Conservation (phyloP, 345 rosid genomes). For the Arabis hirsuta region DNA sequence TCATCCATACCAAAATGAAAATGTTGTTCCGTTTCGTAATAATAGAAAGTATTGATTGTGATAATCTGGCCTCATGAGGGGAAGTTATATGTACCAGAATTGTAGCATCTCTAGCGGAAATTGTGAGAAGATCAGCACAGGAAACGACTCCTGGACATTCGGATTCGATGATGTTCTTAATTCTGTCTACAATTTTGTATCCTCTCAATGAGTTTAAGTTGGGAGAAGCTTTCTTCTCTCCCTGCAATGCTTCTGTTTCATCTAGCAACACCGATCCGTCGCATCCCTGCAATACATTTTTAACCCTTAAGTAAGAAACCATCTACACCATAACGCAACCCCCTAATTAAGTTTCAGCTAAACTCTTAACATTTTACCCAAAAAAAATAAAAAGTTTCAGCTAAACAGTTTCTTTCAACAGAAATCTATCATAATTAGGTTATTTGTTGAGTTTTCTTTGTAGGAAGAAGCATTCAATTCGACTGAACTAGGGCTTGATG, state of each 20-base stretch:
- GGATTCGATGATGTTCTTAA: slow-evolving; percentile 87
- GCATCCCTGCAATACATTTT: slow-evolving; percentile 64
- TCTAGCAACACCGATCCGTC: slow-evolving; percentile 89
- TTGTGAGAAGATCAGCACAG: slow-evolving; percentile 87
- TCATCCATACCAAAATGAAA: background rate
- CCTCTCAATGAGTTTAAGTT: slow-evolving; percentile 66
- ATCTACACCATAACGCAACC: background rate
- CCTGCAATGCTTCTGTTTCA: slow-evolving; percentile 64
- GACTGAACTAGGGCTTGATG: background rate
- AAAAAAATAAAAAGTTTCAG: too few species aligned
- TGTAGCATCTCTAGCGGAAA: slow-evolving; percentile 90
- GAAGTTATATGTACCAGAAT: slow-evolving; percentile 59
- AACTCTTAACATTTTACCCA: too few species aligned
- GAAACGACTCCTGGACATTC: slow-evolving; percentile 92
- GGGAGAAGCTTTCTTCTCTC: slow-evolving; percentile 75
- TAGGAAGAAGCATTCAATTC: background rate
- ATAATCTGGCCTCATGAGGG: background rate
- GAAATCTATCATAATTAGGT: background rate
- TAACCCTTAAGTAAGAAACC: background rate
- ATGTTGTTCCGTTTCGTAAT: background rate
- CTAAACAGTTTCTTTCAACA: background rate
- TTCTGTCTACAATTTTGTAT: slow-evolving; percentile 66
- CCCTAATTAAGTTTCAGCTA: background rate
- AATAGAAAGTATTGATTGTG: background rate
- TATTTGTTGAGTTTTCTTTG: too few species aligned